phyloP scores from a whole-genome alignment of 1,139 yeast genomes.

The Scheffersomyces illinoinensis region DNA sequence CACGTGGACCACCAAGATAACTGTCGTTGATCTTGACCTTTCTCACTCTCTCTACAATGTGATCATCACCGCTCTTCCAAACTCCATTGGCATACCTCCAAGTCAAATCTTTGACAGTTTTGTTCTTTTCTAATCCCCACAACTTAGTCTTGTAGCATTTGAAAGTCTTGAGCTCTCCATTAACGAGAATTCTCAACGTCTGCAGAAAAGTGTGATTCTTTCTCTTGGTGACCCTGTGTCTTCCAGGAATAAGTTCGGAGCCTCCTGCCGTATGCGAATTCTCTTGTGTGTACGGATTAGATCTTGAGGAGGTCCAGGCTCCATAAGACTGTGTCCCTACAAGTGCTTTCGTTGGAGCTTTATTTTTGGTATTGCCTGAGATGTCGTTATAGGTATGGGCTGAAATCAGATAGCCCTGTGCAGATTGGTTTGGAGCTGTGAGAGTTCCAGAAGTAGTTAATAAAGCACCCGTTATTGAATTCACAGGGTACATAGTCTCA shows the following conservation, averaged over 20 bases:
- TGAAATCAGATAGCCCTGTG: slow-evolving; percentile 32
- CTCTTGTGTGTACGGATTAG: slow-evolving; percentile 17
- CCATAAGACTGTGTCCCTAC: slow-evolving; percentile 40
- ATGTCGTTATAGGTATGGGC: slow-evolving; percentile 34
- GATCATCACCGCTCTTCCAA: slow-evolving; percentile 87
- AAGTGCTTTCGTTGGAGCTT: slow-evolving; percentile 32
- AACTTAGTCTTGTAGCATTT: slow-evolving; percentile 71
- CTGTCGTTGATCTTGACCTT: slow-evolving; percentile 6
- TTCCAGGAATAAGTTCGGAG: slow-evolving; percentile 58
- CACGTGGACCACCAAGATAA: slow-evolving; percentile 6
- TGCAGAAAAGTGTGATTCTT: slow-evolving; percentile 42
- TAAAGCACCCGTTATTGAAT: slow-evolving; percentile 21
- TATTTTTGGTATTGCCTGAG: slow-evolving; percentile 38
- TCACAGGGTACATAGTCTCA: slow-evolving; percentile 29
- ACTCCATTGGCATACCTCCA: slow-evolving; percentile 60
- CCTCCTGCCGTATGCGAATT: slow-evolving; percentile 33
- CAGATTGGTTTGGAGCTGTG: slow-evolving; percentile 15
- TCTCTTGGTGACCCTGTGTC: slow-evolving; percentile 58
- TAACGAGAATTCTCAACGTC: slow-evolving; percentile 65
- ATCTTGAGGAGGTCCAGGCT: slow-evolving; percentile 17
- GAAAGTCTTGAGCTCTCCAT: slow-evolving; percentile 59
- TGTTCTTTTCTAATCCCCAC: slow-evolving; percentile 86
- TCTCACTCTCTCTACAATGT: slow-evolving; percentile 61
- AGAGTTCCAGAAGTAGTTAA: slow-evolving; percentile 5
- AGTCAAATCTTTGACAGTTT: slow-evolving; percentile 60